Percentiles rank a stretch among this genome's conserved stretches.
These are phyloP conservation scores for Solanum neorickii DNA, from an alignment of 257 asterid species.

Conservation along the genomic window DNA sequence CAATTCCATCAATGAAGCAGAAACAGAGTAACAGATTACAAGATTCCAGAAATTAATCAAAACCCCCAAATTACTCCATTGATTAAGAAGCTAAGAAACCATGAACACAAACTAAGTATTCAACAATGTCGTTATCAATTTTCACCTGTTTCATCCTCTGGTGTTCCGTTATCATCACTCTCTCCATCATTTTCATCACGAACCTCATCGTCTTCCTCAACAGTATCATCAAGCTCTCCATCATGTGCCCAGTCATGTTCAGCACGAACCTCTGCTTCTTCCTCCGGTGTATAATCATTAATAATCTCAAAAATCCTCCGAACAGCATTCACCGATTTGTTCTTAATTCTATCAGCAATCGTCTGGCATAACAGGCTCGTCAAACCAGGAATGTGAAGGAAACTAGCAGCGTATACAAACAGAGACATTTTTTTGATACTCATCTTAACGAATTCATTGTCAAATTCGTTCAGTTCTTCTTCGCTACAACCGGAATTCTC, in stretches of 20 bases:
- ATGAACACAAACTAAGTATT: neutral
- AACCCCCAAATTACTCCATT: neutral
- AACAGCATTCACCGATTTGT: neutral
- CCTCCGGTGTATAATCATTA: constrained; percentile 2
- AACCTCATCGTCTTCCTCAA: neutral
- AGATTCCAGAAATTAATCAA: neutral
- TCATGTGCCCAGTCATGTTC: constrained; percentile 4
- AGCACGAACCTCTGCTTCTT: neutral
- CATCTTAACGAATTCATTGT: neutral
- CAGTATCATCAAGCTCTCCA: neutral
- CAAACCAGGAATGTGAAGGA: neutral
- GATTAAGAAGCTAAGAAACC: neutral
- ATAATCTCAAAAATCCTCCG: neutral
- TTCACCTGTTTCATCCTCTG: neutral
- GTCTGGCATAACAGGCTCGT: neutral
- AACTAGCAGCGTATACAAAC: constrained; percentile 1
- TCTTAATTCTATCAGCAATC: neutral
- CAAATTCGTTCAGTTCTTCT: neutral
- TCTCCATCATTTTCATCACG: neutral
- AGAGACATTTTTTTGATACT: neutral
- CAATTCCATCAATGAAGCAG: neutral
- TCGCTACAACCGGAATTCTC: neutral
- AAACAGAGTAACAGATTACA: neutral
- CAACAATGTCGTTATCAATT: neutral
- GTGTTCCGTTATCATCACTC: neutral